Evolutionary conservation across 176 grass and related monocot species (phyloP).

Genomic region (Saccharum officinarum): DNA sequence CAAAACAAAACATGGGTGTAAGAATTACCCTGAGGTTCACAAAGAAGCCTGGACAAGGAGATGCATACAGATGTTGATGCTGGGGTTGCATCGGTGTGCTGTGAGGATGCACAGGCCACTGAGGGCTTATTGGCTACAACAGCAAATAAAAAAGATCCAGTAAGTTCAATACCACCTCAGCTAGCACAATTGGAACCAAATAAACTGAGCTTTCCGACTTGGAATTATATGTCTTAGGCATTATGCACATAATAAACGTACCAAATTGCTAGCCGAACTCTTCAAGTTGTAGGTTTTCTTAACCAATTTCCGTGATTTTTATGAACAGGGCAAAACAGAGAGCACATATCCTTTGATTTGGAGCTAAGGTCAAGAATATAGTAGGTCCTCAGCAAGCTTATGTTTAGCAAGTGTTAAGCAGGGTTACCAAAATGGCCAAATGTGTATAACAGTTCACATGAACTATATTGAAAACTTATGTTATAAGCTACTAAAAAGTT

Average conservation of each 20-base stretch:
- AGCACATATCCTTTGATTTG: neutral
- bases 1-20: neutral
- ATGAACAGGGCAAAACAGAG: neutral
- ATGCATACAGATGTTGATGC: slow-evolving; percentile 39
- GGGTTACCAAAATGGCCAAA: neutral
- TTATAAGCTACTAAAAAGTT: neutral
- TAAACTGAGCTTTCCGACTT: neutral
- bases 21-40: slow-evolving; percentile 49
- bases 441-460: neutral
- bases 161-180: slow-evolving; percentile 1
- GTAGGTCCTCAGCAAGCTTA: neutral
- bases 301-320: neutral
- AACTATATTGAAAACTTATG: neutral
- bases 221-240: neutral
- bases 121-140: slow-evolving; percentile 41
- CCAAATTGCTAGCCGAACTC: neutral
- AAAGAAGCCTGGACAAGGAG: slow-evolving; percentile 48
- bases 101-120: slow-evolving; percentile 38
- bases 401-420: neutral
- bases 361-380: neutral
- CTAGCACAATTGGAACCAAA: neutral
- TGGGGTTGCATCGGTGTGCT: slow-evolving; percentile 29
- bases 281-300: neutral
- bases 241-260: slow-evolving; percentile 8
- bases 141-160: slow-evolving; percentile 21